Evolutionary conservation across 257 asterid species (phyloP).

Genomic region (Pogostemon cablin): DNA sequence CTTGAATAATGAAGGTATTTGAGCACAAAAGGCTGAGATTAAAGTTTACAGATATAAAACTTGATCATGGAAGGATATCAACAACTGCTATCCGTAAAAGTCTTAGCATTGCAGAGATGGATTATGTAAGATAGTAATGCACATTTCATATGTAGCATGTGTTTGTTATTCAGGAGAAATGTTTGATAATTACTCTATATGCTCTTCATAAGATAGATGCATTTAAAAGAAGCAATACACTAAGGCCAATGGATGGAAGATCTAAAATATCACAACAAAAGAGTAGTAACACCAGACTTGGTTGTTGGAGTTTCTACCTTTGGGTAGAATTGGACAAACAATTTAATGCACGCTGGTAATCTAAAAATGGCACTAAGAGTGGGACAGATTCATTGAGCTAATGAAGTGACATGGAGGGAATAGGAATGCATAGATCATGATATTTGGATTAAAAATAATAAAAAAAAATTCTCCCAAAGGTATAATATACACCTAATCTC

Average conservation of each 20-base stretch:
- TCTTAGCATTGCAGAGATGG: background rate
- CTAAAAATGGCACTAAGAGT: background rate
- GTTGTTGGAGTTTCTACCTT: slow-evolving; percentile 5
- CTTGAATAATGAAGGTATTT: background rate
- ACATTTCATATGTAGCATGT: too few relatives aligned
- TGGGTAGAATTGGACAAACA: background rate
- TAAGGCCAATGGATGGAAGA: background rate
- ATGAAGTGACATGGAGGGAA: background rate
- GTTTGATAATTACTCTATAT: background rate
- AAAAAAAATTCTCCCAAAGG: background rate
- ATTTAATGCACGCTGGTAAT: background rate
- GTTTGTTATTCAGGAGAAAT: too few relatives aligned
- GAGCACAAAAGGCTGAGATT: slow-evolving; percentile 4
- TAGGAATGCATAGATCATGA: background rate
- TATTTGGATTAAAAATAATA: too few relatives aligned
- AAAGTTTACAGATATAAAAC: background rate
- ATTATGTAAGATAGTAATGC: too few relatives aligned
- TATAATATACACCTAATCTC: background rate
- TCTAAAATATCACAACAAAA: background rate
- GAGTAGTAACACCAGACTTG: background rate
- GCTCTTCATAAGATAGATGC: background rate
- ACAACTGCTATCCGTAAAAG: slow-evolving; percentile 6
- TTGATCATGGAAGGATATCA: background rate
- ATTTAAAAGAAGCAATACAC: slow-evolving; percentile 11
- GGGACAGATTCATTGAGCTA: background rate